Conservation (phyloP, 495 filamentous ascomycete genomes). For the Staphylotrichum tortipilum region DNA sequence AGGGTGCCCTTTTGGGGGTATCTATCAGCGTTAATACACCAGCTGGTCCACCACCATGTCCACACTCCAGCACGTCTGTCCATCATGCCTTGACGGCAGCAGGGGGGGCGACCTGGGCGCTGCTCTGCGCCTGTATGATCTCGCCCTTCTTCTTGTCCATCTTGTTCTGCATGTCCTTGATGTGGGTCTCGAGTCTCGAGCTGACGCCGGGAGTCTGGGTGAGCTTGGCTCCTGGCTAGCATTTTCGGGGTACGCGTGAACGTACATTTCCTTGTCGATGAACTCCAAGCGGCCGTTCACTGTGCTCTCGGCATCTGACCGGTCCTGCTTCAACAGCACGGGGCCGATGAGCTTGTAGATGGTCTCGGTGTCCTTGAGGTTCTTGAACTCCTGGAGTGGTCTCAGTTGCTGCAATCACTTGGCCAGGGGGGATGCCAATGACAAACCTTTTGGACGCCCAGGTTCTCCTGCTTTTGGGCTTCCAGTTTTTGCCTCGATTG, state of each 20-base stretch:
- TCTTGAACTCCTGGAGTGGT: conserved; percentile 61
- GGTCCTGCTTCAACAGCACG: conserved; percentile 89
- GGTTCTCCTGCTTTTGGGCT: conserved; percentile 87
- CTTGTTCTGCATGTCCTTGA: conserved; percentile 69
- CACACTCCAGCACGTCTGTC: not conserved
- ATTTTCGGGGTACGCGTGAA: not conserved
- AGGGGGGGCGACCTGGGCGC: conserved; percentile 28
- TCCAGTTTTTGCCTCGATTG: conserved; percentile 86
- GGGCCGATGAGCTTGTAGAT: conserved; percentile 96
- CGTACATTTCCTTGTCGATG: conserved; percentile 86
- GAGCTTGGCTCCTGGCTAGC: not conserved
- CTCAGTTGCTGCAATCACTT: not conserved
- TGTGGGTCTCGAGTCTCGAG: conserved; percentile 71
- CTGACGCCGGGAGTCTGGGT: conserved; percentile 39
- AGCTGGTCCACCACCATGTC: not conserved
- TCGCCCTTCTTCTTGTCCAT: conserved; percentile 65
- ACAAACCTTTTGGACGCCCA: conserved; percentile 68
- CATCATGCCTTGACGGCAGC: conserved; percentile 19
- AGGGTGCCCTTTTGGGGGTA: conserved; percentile 18
- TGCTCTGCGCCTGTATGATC: conserved; percentile 40
- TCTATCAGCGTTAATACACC: not conserved
- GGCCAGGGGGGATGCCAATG: conserved; percentile 3
- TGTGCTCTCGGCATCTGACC: conserved; percentile 73
- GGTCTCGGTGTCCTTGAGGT: conserved; percentile 66
- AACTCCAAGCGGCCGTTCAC: conserved; percentile 87